A percentile compares a stretch with the other conserved stretches of the same genome.
Conservation (phyloP, 179 eudicot genomes). For the Silene coronaria region DNA sequence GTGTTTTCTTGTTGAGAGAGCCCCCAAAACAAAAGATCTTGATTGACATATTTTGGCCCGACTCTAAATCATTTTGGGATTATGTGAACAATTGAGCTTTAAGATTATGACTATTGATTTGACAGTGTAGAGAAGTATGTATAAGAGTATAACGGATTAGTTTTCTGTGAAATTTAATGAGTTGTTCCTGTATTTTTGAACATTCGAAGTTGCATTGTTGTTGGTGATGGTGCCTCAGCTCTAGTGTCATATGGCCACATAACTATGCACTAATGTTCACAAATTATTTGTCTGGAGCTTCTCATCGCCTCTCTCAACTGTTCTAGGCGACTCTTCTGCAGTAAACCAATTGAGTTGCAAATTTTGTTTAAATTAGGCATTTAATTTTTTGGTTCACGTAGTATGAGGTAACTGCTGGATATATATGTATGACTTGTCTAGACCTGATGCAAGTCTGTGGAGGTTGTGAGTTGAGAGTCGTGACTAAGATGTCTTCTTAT, state of each 20-base stretch:
- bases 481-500: background rate
- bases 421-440: background rate
- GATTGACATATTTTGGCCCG: background rate
- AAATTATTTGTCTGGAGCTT: background rate
- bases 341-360: background rate
- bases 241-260: background rate
- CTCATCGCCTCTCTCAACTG: background rate
- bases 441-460: background rate
- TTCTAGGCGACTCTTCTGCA: background rate
- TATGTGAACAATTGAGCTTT: background rate
- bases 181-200: background rate
- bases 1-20: background rate
- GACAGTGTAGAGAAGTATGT: background rate
- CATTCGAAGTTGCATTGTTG: background rate
- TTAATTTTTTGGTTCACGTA: background rate
- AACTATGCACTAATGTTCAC: background rate
- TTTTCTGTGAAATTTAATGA: background rate
- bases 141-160: background rate
- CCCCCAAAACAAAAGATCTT: background rate
- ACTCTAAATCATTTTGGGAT: background rate
- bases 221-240: background rate
- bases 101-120: background rate
- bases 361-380: background rate
- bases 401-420: background rate
- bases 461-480: background rate